phyloP scores from a whole-genome alignment of 192 early-diverging fungal species.

The Backusella mclennaniae region DNA sequence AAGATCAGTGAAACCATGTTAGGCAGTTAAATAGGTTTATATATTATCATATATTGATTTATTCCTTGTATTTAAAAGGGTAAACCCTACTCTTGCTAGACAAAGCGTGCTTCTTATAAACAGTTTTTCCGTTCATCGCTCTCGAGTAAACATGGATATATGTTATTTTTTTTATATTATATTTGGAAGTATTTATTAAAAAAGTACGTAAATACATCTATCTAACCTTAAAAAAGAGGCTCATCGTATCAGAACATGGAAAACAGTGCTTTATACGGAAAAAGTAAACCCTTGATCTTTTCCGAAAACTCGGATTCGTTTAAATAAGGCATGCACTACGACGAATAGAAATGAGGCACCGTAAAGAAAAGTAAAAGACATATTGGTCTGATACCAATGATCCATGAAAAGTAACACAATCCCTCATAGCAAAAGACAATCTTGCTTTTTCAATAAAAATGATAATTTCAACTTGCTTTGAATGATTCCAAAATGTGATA shows the following conservation, averaged over 20 bases:
- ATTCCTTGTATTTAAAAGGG: too few species aligned
- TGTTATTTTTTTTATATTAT: too few species aligned
- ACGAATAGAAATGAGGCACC: neutral
- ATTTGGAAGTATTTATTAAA: too few species aligned
- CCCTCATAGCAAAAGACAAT: neutral
- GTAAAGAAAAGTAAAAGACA: neutral
- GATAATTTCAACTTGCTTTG: neutral
- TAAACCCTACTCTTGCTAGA: too few species aligned
- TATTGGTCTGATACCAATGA: neutral
- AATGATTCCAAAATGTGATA: neutral
- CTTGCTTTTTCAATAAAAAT: neutral
- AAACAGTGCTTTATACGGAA: neutral
- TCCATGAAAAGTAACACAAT: neutral
- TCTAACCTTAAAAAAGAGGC: neutral
- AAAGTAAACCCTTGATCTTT: neutral
- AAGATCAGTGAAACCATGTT: neutral
- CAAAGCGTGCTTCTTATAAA: too few species aligned
- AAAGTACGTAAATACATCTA: neutral
- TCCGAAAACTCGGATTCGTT: neutral
- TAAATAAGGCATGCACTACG: neutral
- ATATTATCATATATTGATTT: too few species aligned
- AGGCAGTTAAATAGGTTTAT: too few species aligned
- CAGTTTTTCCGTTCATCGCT: too few species aligned
- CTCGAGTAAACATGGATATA: too few species aligned
- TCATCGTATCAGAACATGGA: too few species aligned